These are phyloP conservation scores for Pythium phragmiticola DNA, from an alignment of 352 stramenopile genomes.

Conservation along the genomic window DNA sequence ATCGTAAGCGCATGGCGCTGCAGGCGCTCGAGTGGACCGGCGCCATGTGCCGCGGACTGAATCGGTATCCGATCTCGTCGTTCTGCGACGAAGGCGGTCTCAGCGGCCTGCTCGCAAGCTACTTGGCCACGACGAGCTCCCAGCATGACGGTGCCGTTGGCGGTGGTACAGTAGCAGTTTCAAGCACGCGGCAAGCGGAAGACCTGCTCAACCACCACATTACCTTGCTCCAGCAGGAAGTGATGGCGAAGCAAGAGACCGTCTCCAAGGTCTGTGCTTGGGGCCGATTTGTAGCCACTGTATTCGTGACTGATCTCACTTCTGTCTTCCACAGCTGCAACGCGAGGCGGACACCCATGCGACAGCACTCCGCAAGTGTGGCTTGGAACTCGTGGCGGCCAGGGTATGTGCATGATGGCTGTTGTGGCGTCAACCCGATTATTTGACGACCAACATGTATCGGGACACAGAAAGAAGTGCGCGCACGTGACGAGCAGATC, in stretches of 20 bases:
- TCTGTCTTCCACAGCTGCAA: conserved; percentile 49
- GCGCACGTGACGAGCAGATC: conserved; percentile 45
- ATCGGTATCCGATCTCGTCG: conserved; percentile 67
- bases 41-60: conserved; percentile 63
- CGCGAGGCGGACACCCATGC: conserved; percentile 52
- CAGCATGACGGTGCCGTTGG: background rate
- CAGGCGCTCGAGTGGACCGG: conserved; percentile 55
- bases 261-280: conserved; percentile 22
- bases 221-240: conserved; percentile 45
- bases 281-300: background rate
- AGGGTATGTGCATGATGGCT: conserved; percentile 30
- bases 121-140: conserved; percentile 14
- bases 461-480: conserved; percentile 40
- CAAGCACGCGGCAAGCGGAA: conserved; percentile 1
- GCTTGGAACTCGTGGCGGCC: conserved; percentile 55
- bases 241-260: conserved; percentile 37
- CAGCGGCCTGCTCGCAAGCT: conserved; percentile 41
- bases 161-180: background rate
- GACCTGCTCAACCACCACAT: conserved; percentile 44
- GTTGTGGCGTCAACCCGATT: background rate
- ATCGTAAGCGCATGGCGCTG: conserved; percentile 30
- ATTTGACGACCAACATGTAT: background rate
- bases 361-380: conserved; percentile 57
- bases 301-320: background rate
- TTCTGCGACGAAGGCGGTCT: conserved; percentile 75